phyloP scores from a whole-genome alignment of 1,284 basidiomycete genomes.

The Sphagnurus paluster region DNA sequence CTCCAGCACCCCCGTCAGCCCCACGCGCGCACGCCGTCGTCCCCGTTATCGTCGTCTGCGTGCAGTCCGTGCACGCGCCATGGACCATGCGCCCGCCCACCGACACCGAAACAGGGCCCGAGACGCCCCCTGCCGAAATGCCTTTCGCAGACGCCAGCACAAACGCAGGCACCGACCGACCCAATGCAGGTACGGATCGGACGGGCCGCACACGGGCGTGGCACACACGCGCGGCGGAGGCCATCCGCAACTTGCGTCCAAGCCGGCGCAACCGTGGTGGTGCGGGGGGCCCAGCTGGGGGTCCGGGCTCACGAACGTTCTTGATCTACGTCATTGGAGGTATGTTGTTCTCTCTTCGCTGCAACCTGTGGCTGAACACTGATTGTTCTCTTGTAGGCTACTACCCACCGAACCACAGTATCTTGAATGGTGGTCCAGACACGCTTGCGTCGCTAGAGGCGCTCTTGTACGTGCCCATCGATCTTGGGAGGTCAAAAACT shows the following conservation, averaged over 20 bases:
- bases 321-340: conserved; percentile 83
- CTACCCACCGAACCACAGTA: conserved; percentile 83
- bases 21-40: conserved; percentile 48
- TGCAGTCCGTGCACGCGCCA: conserved; percentile 66
- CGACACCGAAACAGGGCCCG: conserved; percentile 20
- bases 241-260: conserved; percentile 53
- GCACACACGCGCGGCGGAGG: conserved; percentile 55
- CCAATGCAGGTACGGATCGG: too few species aligned
- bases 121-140: conserved; percentile 15
- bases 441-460: conserved; percentile 78
- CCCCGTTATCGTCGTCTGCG: conserved; percentile 78
- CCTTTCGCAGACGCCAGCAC: conserved; percentile 10
- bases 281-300: conserved; percentile 28
- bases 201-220: conserved; percentile 31
- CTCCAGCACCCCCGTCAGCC: conserved; percentile 20
- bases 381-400: conserved; percentile 58
- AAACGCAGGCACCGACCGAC: background rate
- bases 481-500: conserved; percentile 8
- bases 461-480: conserved; percentile 51
- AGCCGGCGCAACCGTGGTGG: conserved; percentile 31
- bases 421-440: conserved; percentile 72
- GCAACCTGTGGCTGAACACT: conserved; percentile 1
- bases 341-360: conserved; percentile 19
- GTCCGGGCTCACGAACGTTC: conserved; percentile 65
- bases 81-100: conserved; percentile 29